These are phyloP conservation scores for Yamadazyma paraphyllophila DNA, from an alignment of 805 yeast species.

Conservation along the genomic window DNA sequence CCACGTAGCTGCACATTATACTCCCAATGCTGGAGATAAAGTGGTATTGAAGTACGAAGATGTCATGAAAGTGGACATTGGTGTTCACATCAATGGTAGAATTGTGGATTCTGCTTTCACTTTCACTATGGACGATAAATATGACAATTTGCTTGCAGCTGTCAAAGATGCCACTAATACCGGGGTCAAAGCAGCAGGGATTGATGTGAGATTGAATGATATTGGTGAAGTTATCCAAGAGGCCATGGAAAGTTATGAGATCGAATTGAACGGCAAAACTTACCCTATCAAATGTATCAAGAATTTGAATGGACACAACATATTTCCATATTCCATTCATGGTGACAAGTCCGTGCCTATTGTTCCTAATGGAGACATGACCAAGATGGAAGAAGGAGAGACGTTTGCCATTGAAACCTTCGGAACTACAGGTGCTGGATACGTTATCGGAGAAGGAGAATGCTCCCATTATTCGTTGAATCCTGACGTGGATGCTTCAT, in stretches of 20 bases:
- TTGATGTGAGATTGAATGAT: slow-evolving; percentile 91
- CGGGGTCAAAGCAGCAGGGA: slow-evolving; percentile 90
- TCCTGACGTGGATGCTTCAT: slow-evolving; percentile 40
- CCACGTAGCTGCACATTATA: slow-evolving; percentile 95
- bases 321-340: slow-evolving; percentile 80
- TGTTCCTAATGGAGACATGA: slow-evolving; percentile 86
- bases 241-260: slow-evolving; percentile 94
- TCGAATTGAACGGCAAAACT: slow-evolving; percentile 83
- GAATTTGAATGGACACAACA: slow-evolving; percentile 93
- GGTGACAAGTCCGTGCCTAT: slow-evolving; percentile 97
- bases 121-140: slow-evolving; percentile 78
- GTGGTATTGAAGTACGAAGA: slow-evolving; percentile 79
- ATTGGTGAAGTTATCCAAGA: slow-evolving; percentile 96
- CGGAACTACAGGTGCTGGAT: slow-evolving; percentile 95
- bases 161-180: slow-evolving; percentile 93
- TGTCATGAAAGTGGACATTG: slow-evolving; percentile 95
- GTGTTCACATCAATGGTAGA: slow-evolving; percentile 93
- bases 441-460: slow-evolving; percentile 83
- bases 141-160: slow-evolving; percentile 77
- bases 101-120: slow-evolving; percentile 96
- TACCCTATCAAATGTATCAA: slow-evolving; percentile 86
- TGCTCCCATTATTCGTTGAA: slow-evolving; percentile 87
- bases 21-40: slow-evolving; percentile 94
- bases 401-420: slow-evolving; percentile 97
- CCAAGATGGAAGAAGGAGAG: slow-evolving; percentile 99